Evolutionary conservation across 2,329 filamentous ascomycete genomes (phyloP), one percentile per base, ranked within the genome.

Genomic region (Cyphellophora europaea): DNA sequence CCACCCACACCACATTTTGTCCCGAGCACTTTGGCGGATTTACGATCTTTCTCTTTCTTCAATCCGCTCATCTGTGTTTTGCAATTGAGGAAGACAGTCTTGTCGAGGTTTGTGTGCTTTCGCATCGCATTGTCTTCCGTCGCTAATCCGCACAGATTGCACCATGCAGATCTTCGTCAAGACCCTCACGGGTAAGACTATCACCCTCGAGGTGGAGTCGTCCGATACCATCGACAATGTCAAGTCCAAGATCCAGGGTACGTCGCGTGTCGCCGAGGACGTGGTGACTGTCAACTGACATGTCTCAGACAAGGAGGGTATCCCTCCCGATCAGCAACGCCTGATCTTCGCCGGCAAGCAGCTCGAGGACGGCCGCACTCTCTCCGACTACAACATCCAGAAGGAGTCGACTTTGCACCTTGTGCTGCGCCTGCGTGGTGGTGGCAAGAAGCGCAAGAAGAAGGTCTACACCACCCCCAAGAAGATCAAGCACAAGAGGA

Each of bases 401-500:
- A 98, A 98, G 82, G 89, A 96, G 80, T 88, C 80, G 55, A 98
- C 91, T 58, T 87, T 98, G 53, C 91, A 98, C 73, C 74, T 96
- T 56, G 91, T 98, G 58, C 82, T 98, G 57, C 86, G 91, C 65
- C 87, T 98, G 46, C 91, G 89, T 78, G 91, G 91, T 77, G 91
- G 89, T 69, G 88, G 70, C 65, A 98, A 98, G 87, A 95, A 96
- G 85, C 81, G 93, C 71, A 98, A 98, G 86, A 94, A 94, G 87
- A 98, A 98, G 88, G 91, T 98, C 56, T 98, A 98, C 84, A 96
- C 86, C 66, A 98, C 91, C 61, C 91, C 91, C 68, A 98, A 98
- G 88, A 98, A 98, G 87, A 98, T 98, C 83, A 98, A 98, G 91
- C 91, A 98, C 82, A 98, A 98, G 88, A 83, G 87, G 77, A 98